These are phyloP conservation scores for Cutaneotrichosporon sp. DNA, from an alignment of 1,284 basidiomycete species.

Conservation along the genomic window DNA sequence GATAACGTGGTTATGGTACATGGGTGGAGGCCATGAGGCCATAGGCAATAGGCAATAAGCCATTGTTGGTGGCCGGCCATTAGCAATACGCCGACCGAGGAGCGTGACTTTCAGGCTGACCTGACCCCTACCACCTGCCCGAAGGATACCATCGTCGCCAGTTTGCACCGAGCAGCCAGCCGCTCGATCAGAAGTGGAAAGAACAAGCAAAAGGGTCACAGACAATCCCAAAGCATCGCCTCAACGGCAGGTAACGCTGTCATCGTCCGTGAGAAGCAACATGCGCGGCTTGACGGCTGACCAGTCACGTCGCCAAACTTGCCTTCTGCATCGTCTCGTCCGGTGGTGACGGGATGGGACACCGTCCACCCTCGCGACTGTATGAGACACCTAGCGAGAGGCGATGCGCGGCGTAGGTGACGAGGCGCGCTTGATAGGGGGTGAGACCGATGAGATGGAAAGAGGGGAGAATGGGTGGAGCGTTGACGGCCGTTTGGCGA, in stretches of 20 bases:
- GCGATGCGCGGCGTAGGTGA: not conserved
- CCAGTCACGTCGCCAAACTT: conserved; percentile 1
- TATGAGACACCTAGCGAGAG: not conserved
- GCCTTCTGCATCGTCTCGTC: conserved; percentile 8
- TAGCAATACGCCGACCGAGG: not conserved
- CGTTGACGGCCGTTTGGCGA: not conserved
- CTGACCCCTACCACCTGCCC: not conserved
- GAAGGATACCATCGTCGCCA: not conserved
- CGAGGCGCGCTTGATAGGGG: not conserved
- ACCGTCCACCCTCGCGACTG: not conserved
- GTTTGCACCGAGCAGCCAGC: not conserved
- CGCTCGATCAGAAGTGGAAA: conserved; percentile 8
- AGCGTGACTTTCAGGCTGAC: not conserved
- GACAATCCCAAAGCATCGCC: not conserved
- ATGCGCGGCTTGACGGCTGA: not conserved
- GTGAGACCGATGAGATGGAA: not conserved
- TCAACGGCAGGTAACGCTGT: not conserved
- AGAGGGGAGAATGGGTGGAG: not conserved
- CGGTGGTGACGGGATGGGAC: not conserved
- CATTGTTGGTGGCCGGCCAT: not conserved
- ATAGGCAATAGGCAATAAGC: no score
- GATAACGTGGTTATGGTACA: not conserved
- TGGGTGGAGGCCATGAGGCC: not conserved
- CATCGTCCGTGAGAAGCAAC: not conserved
- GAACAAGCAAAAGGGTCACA: conserved; percentile 5